phyloP scores from a whole-genome alignment of 2,329 filamentous ascomycete genomes.

The Colletotrichum shisoi region DNA sequence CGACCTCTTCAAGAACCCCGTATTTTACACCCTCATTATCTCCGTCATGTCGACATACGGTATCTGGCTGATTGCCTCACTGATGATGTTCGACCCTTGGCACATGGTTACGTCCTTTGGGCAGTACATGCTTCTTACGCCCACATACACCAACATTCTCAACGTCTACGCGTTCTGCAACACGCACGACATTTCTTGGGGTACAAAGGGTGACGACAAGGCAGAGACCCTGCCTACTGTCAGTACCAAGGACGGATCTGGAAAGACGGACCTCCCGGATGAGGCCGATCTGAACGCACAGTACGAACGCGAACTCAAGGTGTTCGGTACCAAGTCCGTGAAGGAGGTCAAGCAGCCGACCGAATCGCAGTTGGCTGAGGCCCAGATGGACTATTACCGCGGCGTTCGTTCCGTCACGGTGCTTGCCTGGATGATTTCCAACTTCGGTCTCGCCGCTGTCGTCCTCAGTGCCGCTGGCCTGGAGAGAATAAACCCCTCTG shows the following conservation, averaged over 20 bases:
- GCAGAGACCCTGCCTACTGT: constrained; percentile 88
- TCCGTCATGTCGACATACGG: constrained; percentile 91
- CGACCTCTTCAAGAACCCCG: constrained; percentile 81
- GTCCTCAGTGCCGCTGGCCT: constrained; percentile 88
- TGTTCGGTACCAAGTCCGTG: constrained; percentile 77
- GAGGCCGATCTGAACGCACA: constrained; percentile 94
- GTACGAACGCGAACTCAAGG: constrained; percentile 83
- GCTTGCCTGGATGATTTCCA: constrained; percentile 94
- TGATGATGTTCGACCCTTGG: constrained; percentile 98
- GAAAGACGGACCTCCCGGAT: constrained; percentile 94
- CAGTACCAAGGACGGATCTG: constrained; percentile 84
- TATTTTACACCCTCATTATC: constrained; percentile 93
- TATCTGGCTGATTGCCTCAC: constrained; percentile 88
- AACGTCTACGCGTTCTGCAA: constrained; percentile 99
- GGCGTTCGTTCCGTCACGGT: constrained; percentile 93
- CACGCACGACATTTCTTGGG: constrained; percentile 97
- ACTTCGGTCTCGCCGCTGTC: constrained; percentile 85
- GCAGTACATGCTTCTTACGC: constrained; percentile 93
- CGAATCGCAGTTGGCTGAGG: constrained; percentile 69
- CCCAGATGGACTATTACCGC: constrained; percentile 98
- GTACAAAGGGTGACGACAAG: constrained; percentile 97
- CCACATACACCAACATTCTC: constrained; percentile 96
- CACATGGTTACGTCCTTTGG: constrained; percentile 97
- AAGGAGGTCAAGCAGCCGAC: constrained; percentile 71
- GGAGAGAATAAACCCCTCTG: constrained; percentile 66